These are phyloP conservation scores for Mycogone perniciosa DNA, from an alignment of 2,329 filamentous ascomycete species.

Conservation along the genomic window DNA sequence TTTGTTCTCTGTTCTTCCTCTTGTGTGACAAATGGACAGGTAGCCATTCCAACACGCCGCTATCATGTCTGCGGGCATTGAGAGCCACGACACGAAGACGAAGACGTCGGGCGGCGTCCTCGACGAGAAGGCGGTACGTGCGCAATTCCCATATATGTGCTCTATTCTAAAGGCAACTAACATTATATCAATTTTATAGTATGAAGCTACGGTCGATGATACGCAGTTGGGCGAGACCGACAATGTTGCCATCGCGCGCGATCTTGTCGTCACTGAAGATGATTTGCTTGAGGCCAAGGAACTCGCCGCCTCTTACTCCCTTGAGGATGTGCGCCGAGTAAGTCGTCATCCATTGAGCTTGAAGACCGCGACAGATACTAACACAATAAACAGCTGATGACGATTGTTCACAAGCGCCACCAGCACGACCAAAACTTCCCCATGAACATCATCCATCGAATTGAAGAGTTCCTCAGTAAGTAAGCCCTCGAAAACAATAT, in stretches of 20 bases:
- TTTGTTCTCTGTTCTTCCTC: too few relatives aligned
- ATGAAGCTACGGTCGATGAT: background rate
- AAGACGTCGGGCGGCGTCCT: background rate
- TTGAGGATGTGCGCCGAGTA: slow-evolving; percentile 27
- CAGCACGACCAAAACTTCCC: slow-evolving; percentile 34
- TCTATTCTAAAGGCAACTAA: background rate
- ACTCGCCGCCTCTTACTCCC: slow-evolving; percentile 27
- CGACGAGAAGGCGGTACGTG: background rate
- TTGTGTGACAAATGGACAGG: too few relatives aligned
- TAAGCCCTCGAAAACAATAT: slow-evolving; percentile 2
- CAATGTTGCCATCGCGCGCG: background rate
- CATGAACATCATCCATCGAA: slow-evolving; percentile 26
- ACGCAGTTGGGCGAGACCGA: background rate
- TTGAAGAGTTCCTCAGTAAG: slow-evolving; percentile 29
- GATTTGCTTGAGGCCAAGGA: slow-evolving; percentile 37
- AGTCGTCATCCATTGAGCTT: slow-evolving; percentile 1
- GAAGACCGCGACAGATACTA: background rate
- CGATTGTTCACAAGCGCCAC: slow-evolving; percentile 28
- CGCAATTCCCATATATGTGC: background rate
- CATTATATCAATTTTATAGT: background rate
- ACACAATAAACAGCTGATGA: slow-evolving; percentile 24
- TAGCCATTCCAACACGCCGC: too few relatives aligned
- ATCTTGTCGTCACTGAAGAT: slow-evolving; percentile 30
- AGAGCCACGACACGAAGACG: background rate
- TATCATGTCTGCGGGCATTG: background rate